These are phyloP conservation scores for Ophiosphaerella narmari DNA, from an alignment of 2,329 filamentous ascomycete species.

Conservation along the genomic window DNA sequence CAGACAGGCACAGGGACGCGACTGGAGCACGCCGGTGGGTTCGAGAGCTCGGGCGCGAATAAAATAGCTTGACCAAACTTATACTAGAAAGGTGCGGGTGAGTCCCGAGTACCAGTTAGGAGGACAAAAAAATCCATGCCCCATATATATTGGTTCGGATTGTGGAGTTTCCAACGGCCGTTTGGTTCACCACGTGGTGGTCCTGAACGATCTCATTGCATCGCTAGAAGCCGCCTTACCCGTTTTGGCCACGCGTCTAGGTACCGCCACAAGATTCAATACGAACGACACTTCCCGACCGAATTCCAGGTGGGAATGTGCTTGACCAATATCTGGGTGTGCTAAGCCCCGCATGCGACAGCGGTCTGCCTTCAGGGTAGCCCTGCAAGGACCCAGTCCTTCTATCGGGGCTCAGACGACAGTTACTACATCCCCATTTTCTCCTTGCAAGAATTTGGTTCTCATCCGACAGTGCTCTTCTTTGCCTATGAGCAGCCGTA, in stretches of 20 bases:
- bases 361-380: slow-evolving; percentile 15
- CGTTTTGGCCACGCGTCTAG: slow-evolving; percentile 7
- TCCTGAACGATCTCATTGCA: slow-evolving; percentile 24
- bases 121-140: too few species aligned
- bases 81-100: background rate
- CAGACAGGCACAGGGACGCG: background rate
- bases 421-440: slow-evolving; percentile 11
- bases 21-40: too few species aligned
- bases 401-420: slow-evolving; percentile 12
- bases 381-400: slow-evolving; percentile 8
- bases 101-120: too few species aligned
- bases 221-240: slow-evolving; percentile 8
- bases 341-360: slow-evolving; percentile 17
- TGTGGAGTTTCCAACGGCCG: slow-evolving; percentile 10
- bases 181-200: slow-evolving; percentile 29
- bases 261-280: slow-evolving; percentile 17
- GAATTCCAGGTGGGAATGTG: background rate
- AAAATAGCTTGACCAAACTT: background rate
- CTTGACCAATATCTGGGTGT: slow-evolving; percentile 6
- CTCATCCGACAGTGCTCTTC: slow-evolving; percentile 19
- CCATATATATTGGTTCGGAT: background rate
- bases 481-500: slow-evolving; percentile 5
- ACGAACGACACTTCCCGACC: slow-evolving; percentile 8
- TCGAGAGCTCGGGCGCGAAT: background rate
- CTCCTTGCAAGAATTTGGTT: slow-evolving; percentile 12